Conservation (phyloP, 2,329 filamentous ascomycete genomes). For the Colletotrichum orbiculare region DNA sequence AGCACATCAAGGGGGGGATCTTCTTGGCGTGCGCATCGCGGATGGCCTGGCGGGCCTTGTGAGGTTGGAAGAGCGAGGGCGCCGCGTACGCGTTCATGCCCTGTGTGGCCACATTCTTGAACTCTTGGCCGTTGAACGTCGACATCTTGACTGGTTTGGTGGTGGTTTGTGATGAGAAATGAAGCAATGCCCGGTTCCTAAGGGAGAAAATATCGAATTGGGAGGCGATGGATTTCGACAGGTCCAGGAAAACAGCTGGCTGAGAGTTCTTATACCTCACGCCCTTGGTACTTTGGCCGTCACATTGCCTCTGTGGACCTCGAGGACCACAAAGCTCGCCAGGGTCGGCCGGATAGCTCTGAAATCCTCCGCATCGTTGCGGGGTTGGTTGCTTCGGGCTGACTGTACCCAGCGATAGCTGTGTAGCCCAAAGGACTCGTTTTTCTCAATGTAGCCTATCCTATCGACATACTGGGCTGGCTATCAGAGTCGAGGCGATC, state of each 20-base stretch:
- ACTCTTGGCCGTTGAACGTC: constrained; percentile 27
- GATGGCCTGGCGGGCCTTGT: constrained; percentile 56
- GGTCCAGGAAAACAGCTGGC: background rate
- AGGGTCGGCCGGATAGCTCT: constrained; percentile 4
- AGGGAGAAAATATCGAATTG: background rate
- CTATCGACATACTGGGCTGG: background rate
- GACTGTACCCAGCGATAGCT: background rate
- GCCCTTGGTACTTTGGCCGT: constrained; percentile 2
- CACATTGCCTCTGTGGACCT: constrained; percentile 23
- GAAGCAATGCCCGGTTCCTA: no score
- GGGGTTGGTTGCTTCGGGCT: background rate
- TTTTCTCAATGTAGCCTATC: background rate
- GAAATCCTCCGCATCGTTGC: constrained; percentile 1
- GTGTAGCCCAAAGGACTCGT: no score
- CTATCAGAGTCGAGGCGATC: no score
- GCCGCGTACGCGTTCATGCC: constrained; percentile 55
- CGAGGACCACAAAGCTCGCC: constrained; percentile 3
- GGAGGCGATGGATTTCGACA: background rate
- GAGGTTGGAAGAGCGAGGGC: constrained; percentile 59
- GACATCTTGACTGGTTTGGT: constrained; percentile 19
- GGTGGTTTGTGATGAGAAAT: background rate
- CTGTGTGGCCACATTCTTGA: constrained; percentile 29
- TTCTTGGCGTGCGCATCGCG: constrained; percentile 57
- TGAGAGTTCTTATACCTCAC: constrained; percentile 9
- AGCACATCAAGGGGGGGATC: constrained; percentile 55